Evolutionary conservation across 345 rosid species (phyloP).

Genomic region (Eucalyptus dawsonii): DNA sequence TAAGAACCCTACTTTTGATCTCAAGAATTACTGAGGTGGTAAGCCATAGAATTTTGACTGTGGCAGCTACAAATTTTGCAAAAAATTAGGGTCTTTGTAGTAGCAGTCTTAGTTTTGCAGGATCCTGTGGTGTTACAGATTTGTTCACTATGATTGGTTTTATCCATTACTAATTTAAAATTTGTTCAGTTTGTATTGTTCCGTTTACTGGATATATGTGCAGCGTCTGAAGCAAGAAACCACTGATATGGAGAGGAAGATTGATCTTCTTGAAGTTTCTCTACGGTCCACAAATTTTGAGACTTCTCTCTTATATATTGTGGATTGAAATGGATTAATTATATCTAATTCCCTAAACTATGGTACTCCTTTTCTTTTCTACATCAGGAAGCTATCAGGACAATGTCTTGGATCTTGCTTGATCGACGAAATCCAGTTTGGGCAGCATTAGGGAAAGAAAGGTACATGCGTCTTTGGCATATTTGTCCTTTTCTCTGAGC

Average conservation of each 20-base stretch:
- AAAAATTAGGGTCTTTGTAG: not conserved
- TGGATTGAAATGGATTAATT: not conserved
- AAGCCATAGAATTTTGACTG: not conserved
- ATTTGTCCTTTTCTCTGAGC: not conserved
- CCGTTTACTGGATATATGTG: not conserved
- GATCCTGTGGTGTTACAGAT: not conserved
- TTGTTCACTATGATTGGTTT: not conserved
- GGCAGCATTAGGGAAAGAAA: slow-evolving; percentile 38
- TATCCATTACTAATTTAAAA: not conserved
- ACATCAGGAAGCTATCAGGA: slow-evolving; percentile 44
- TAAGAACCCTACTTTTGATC: not conserved
- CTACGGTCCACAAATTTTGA: slow-evolving; percentile 16
- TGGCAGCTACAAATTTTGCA: not conserved
- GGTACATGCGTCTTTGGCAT: slow-evolving; percentile 10
- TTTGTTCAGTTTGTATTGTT: not conserved
- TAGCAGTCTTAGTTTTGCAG: not conserved
- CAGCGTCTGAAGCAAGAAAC: slow-evolving; percentile 34
- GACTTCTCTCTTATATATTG: not conserved
- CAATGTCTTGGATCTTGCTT: slow-evolving; percentile 27
- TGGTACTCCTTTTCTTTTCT: not conserved
- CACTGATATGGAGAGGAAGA: slow-evolving; percentile 19
- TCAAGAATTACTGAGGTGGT: not conserved
- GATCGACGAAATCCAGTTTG: slow-evolving; percentile 30
- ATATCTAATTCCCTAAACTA: not conserved
- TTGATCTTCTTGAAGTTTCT: slow-evolving; percentile 37